Evolutionary conservation across 1,284 basidiomycete genomes (phyloP), one percentile per base, ranked within the genome.

Genomic region (Violaceomyces palustris): DNA sequence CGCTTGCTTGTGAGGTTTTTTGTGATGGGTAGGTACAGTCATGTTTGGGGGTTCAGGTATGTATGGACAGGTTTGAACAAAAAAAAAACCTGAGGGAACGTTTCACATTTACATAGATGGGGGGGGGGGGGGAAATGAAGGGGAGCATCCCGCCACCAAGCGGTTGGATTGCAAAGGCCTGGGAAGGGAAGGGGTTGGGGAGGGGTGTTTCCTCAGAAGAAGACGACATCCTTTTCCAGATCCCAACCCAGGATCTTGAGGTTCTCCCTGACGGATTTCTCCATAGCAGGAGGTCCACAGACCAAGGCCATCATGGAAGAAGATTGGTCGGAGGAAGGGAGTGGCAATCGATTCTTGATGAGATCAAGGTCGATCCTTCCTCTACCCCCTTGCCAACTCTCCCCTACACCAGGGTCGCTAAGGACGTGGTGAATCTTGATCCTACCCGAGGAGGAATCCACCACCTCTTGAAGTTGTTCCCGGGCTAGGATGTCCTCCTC

Each of bases 281-380:
- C 67, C 72, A 79, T 75, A 1, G 75, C 69, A 18, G 77, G 76
- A 0, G 82, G 82, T 3, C 81, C 82, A 51, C 82, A 83, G 15
- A 79, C 75, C 23, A 82, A 72, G 4, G 80, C 67, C 32, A 83
- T 52, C 0, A 74, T 76, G 9, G 15, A 19, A n/a, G 31, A 27
- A n/a, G 36, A 19, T 2, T 43, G 28, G 21, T 22, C 31, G 6
- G 47, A 15, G 3, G 67, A 63, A n/a, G 67, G 46, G 0, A 59
- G 61, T 12, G 61, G 61, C 23, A 83, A 61, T 56, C 79, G 74
- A 12, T 59, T 50, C 19, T 44, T 42, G 24, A 83, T 57, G 67
- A 79, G 76, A 2, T 74, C 62, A 15, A 71, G 61, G 14, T 75
- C 69, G 43, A 82, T 74, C 3, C 79, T 67, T 4, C 82, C 82